phyloP scores from a whole-genome alignment of 805 yeast genomes.

The Spathaspora passalidarum region DNA sequence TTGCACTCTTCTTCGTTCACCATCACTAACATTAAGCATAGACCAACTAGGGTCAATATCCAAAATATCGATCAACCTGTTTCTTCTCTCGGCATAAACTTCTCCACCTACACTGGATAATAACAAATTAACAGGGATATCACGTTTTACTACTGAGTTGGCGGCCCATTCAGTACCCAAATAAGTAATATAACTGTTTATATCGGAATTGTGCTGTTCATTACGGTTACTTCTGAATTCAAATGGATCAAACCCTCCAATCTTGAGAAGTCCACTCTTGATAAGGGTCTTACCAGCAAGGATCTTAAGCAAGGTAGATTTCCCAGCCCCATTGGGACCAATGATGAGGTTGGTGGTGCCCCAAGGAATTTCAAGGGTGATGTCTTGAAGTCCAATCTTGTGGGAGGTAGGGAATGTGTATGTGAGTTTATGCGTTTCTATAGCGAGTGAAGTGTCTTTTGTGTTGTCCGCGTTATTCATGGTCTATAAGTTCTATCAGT shows the following conservation, averaged over 20 bases:
- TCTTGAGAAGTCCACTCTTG: slow-evolving; percentile 60
- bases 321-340: slow-evolving; percentile 98
- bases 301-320: slow-evolving; percentile 79
- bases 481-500: background rate
- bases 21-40: slow-evolving; percentile 90
- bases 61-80: slow-evolving; percentile 66
- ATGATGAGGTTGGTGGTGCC: slow-evolving; percentile 74
- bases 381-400: slow-evolving; percentile 64
- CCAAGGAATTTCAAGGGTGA: slow-evolving; percentile 61
- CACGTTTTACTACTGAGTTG: slow-evolving; percentile 85
- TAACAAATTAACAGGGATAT: slow-evolving; percentile 79
- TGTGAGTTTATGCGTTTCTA: slow-evolving; percentile 60
- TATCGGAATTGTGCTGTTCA: slow-evolving; percentile 39
- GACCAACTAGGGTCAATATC: slow-evolving; percentile 90
- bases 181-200: slow-evolving; percentile 61
- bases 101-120: slow-evolving; percentile 77
- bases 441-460: slow-evolving; percentile 35
- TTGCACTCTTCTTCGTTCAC: slow-evolving; percentile 93
- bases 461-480: slow-evolving; percentile 1
- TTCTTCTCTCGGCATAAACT: slow-evolving; percentile 67
- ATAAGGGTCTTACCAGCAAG: slow-evolving; percentile 91
- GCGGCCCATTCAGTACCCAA: slow-evolving; percentile 98
- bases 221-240: slow-evolving; percentile 50
- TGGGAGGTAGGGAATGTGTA: slow-evolving; percentile 63
- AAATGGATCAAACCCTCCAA: slow-evolving; percentile 91